Percentiles rank a stretch among this genome's conserved stretches.
phyloP scores from a whole-genome alignment of 2,329 filamentous ascomycete species.

The Ascochyta lentis region DNA sequence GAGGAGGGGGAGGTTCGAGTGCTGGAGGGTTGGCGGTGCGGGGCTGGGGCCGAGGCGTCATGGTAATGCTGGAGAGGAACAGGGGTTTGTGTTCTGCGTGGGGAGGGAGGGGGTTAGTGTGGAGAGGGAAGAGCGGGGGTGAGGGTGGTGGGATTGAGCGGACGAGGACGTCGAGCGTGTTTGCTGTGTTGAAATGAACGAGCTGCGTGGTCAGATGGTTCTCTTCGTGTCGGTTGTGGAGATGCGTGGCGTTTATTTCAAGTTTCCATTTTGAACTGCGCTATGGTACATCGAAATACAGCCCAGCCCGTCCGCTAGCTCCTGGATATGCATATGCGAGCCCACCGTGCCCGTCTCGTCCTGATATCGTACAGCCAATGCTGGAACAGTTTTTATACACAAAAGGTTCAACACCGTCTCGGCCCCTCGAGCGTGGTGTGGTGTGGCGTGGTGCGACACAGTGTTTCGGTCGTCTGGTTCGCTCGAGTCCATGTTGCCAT shows the following conservation, averaged over 20 bases:
- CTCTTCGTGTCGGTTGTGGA: too few relatives aligned
- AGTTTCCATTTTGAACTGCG: slow-evolving; percentile 4
- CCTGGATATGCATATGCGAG: slow-evolving; percentile 17
- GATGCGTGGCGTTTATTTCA: neutral
- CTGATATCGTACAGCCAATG: slow-evolving; percentile 17
- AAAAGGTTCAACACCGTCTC: neutral
- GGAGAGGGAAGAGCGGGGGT: neutral
- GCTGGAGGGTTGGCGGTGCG: slow-evolving; percentile 33
- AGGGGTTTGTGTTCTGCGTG: slow-evolving; percentile 40
- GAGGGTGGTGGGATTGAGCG: too few relatives aligned
- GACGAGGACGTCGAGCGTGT: too few relatives aligned
- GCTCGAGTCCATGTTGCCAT: too few relatives aligned
- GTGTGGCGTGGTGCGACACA: too few relatives aligned
- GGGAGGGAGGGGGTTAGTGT: slow-evolving; percentile 20
- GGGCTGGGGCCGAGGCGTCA: slow-evolving; percentile 2
- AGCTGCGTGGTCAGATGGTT: too few relatives aligned
- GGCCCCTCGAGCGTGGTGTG: neutral
- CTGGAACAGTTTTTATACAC: slow-evolving; percentile 16
- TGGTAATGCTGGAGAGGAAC: slow-evolving; percentile 5
- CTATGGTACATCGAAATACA: slow-evolving; percentile 16
- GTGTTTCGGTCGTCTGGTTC: too few relatives aligned
- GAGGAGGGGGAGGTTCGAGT: slow-evolving; percentile 45
- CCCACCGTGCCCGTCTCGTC: neutral
- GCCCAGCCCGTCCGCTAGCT: slow-evolving; percentile 10
- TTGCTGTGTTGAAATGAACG: too few relatives aligned